These are phyloP conservation scores for Seminavis robusta DNA, from an alignment of 108 stramenopile species.

Conservation along the genomic window DNA sequence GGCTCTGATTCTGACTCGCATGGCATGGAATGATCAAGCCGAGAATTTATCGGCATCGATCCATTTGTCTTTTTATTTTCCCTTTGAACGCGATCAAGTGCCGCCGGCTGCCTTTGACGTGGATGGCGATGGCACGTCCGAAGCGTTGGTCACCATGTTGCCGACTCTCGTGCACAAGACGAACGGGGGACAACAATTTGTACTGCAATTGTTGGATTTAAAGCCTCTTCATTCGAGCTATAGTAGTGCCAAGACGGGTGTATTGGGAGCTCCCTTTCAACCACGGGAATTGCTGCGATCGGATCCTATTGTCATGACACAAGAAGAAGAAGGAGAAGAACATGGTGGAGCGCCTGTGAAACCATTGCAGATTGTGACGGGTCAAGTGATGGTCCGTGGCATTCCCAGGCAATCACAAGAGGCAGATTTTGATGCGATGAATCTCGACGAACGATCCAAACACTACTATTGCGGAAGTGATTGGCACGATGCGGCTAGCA, in stretches of 20 bases:
- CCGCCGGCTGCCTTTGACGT: constrained; percentile 62
- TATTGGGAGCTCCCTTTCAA: constrained; percentile 51
- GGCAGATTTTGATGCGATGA: too few relatives aligned
- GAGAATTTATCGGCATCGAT: constrained; percentile 50
- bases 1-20: constrained; percentile 25
- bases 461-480: constrained; percentile 84
- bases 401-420: not conserved
- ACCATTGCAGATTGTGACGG: constrained; percentile 38
- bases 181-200: constrained; percentile 33
- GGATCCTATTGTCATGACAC: too few relatives aligned
- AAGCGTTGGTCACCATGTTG: constrained; percentile 42
- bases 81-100: constrained; percentile 34
- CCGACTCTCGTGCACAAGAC: not conserved
- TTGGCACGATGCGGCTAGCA: constrained; percentile 76
- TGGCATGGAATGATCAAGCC: constrained; percentile 36
- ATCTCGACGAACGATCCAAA: constrained; percentile 42
- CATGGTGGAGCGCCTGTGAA: not conserved
- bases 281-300: too few relatives aligned
- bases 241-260: constrained; percentile 9
- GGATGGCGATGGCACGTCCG: constrained; percentile 79
- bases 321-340: too few relatives aligned
- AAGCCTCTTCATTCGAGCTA: constrained; percentile 63
- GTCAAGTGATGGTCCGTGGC: constrained; percentile 31
- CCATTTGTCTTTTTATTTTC: constrained; percentile 59
- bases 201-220: constrained; percentile 59